Percentiles rank a stretch among this genome's conserved stretches.
Conservation (phyloP, 768 basidiomycete species). For the Thelephora ganbajun region DNA sequence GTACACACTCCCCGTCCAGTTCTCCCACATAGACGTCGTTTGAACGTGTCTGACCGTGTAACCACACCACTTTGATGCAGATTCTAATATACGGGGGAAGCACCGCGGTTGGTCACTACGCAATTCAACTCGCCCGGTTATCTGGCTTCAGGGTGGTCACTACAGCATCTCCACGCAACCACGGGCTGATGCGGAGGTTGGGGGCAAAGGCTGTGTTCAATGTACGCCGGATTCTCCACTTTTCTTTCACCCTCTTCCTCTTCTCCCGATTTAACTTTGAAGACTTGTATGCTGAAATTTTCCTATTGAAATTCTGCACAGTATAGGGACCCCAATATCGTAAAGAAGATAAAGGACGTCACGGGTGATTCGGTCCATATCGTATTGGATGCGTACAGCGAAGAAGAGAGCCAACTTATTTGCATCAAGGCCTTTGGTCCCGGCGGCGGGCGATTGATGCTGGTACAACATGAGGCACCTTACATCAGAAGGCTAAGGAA, state of each 20-base stretch:
- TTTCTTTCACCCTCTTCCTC: not conserved
- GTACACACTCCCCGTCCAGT: too few species aligned
- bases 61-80: not conserved
- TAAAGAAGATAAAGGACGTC: constrained; percentile 14
- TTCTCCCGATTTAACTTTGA: constrained; percentile 3
- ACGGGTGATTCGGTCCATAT: constrained; percentile 13
- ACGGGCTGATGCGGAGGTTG: constrained; percentile 20
- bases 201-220: constrained; percentile 32
- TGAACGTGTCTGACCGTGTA: too few species aligned
- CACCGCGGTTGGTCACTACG: constrained; percentile 18
- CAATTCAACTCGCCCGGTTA: constrained; percentile 27
- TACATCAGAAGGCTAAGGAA: too few species aligned
- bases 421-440: not conserved
- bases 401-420: constrained; percentile 9
- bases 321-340: constrained; percentile 17
- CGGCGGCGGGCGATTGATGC: not conserved
- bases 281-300: not conserved
- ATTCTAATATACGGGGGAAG: not conserved
- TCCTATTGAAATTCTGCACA: not conserved
- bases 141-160: constrained; percentile 30
- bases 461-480: not conserved
- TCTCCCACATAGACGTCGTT: too few species aligned
- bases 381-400: constrained; percentile 18
- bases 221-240: not conserved
- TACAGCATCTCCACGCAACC: constrained; percentile 27